These are phyloP conservation scores for Agapanthus africanus DNA, from an alignment of 106 monocot genomes.

Conservation along the genomic window DNA sequence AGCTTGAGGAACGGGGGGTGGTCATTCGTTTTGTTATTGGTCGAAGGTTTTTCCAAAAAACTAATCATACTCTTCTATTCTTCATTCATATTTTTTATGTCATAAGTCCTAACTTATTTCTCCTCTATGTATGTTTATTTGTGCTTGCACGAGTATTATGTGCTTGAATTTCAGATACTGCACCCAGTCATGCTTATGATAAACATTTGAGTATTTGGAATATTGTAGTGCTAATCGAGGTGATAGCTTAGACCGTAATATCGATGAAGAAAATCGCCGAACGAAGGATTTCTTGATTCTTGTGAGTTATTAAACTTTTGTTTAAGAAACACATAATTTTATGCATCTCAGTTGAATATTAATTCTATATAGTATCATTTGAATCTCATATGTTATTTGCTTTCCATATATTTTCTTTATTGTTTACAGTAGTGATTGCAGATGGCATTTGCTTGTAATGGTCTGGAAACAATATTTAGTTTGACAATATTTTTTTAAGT, in stretches of 20 bases:
- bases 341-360: neutral
- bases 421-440: no score
- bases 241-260: conserved; percentile 92
- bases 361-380: neutral
- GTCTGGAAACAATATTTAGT: no score
- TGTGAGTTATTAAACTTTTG: conserved; percentile 40
- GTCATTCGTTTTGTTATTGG: conserved; percentile 97
- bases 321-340: neutral
- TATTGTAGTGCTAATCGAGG: conserved; percentile 84
- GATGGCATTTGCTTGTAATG: no score
- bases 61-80: conserved; percentile 2
- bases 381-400: neutral
- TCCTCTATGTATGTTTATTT: neutral
- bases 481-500: no score
- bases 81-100: conserved; percentile 1
- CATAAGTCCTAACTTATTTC: neutral
- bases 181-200: neutral
- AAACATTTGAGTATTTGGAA: conserved; percentile 5
- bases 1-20: conserved; percentile 82
- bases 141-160: neutral
- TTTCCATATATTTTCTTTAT: no score
- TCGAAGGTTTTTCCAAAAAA: conserved; percentile 64
- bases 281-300: conserved; percentile 92
- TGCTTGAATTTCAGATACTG: neutral
- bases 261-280: conserved; percentile 79